Percentiles rank a stretch among this genome's conserved stretches.
Evolutionary conservation across 768 basidiomycete species (phyloP).

Genomic region (Podaxis sp.): DNA sequence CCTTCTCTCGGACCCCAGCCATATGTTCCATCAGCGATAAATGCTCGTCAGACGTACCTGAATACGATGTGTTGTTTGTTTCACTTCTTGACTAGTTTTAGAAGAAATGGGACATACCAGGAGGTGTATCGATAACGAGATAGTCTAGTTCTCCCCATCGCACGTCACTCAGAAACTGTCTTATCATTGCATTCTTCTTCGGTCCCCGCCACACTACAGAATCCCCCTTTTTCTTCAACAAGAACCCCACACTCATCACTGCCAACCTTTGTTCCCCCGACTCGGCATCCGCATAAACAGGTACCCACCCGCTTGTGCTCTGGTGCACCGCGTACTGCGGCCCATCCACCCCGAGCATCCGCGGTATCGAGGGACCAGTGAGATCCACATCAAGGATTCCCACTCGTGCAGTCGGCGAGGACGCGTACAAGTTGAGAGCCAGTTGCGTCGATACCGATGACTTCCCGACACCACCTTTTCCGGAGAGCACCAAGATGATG

Average conservation of each 20-base stretch:
- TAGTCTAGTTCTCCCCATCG: slow-evolving; percentile 93
- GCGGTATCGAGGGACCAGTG: slow-evolving; percentile 91
- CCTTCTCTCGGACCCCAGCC: slow-evolving; percentile 70
- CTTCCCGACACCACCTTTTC: slow-evolving; percentile 98
- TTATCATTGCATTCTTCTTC: slow-evolving; percentile 98
- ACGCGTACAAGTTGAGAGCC: slow-evolving; percentile 78
- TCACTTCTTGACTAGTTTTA: background rate
- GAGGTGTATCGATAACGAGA: slow-evolving; percentile 92
- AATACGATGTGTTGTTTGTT: background rate
- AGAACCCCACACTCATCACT: slow-evolving; percentile 96
- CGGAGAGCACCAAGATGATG: slow-evolving; percentile 90
- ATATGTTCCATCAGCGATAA: slow-evolving; percentile 93
- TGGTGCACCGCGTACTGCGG: slow-evolving; percentile 72
- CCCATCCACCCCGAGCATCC: slow-evolving; percentile 90
- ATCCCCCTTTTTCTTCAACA: slow-evolving; percentile 85
- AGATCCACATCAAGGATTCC: slow-evolving; percentile 94
- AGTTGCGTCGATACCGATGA: slow-evolving; percentile 94
- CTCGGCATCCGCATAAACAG: slow-evolving; percentile 87
- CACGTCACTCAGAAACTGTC: slow-evolving; percentile 93
- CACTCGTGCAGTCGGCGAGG: slow-evolving; percentile 61
- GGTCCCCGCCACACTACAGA: slow-evolving; percentile 98
- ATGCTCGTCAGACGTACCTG: slow-evolving; percentile 99
- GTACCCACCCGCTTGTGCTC: slow-evolving; percentile 95
- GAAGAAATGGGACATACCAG: slow-evolving; percentile 51
- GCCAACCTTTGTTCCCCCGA: slow-evolving; percentile 56